phyloP scores from a whole-genome alignment of 176 grass and related monocot genomes.

The Zoysia pacifica region DNA sequence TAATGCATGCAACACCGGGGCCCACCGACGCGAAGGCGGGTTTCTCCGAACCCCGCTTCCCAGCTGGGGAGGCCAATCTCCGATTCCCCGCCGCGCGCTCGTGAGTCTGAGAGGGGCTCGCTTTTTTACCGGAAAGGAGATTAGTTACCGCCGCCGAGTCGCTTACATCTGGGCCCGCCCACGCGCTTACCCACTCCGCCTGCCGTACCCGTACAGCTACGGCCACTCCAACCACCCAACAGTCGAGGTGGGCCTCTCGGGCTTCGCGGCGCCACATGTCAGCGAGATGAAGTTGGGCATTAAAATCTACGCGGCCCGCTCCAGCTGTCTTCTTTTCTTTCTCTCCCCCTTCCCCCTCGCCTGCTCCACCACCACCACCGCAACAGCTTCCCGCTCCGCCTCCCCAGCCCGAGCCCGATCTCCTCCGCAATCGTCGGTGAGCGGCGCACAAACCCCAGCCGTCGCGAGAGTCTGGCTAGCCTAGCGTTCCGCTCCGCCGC shows the following conservation, averaged over 20 bases:
- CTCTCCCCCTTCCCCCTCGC: neutral
- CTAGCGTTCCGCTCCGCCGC: neutral
- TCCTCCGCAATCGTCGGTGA: constrained; percentile 23
- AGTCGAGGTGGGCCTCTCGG: no score
- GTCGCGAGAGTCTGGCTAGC: neutral
- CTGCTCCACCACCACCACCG: constrained; percentile 40
- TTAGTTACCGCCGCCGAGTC: neutral
- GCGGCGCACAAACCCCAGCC: neutral
- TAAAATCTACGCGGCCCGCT: constrained; percentile 21
- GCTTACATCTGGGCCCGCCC: neutral
- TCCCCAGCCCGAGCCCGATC: constrained; percentile 35
- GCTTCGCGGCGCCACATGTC: neutral
- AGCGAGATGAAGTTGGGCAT: neutral
- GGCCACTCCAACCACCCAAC: neutral
- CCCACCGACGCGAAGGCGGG: neutral
- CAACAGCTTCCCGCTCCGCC: constrained; percentile 14
- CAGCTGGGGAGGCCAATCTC: neutral
- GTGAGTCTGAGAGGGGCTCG: neutral
- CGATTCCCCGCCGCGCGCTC: neutral
- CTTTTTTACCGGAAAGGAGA: neutral
- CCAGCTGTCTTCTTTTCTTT: constrained; percentile 1
- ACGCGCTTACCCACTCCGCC: neutral
- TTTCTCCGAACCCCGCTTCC: neutral
- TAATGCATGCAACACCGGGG: neutral
- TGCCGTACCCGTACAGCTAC: constrained; percentile 16